phyloP scores from a whole-genome alignment of 148 eudicot genomes.

The Rhododendron mucronatum region DNA sequence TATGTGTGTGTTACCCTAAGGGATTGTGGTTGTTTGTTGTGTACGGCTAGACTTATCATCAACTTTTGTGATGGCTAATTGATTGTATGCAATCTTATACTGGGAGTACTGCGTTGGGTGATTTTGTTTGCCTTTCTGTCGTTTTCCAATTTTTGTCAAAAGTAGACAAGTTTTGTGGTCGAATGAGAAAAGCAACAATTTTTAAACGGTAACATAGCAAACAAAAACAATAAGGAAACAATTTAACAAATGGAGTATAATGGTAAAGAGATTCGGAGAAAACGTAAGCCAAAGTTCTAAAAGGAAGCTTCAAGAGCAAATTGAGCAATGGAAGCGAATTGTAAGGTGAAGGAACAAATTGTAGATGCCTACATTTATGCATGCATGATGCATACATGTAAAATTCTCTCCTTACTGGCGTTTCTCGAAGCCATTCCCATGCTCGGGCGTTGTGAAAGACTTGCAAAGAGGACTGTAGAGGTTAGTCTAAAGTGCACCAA shows the following conservation, averaged over 20 bases:
- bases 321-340: neutral
- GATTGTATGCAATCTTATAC: neutral
- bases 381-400: neutral
- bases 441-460: neutral
- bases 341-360: neutral
- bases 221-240: neutral
- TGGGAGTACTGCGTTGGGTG: neutral
- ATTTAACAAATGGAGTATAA: neutral
- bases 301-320: too few relatives aligned
- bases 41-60: too few relatives aligned
- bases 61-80: neutral
- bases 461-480: neutral
- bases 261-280: neutral
- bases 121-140: neutral
- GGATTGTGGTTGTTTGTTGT: too few relatives aligned
- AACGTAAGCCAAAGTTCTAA: too few relatives aligned
- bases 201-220: neutral
- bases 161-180: neutral
- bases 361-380: neutral
- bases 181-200: neutral
- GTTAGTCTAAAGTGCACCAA: neutral
- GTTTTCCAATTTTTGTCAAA: neutral
- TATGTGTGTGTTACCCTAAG: too few relatives aligned
- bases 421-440: neutral
- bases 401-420: neutral